These are phyloP conservation scores for Eustoma russellianum DNA, from an alignment of 257 asterid species.

Conservation along the genomic window DNA sequence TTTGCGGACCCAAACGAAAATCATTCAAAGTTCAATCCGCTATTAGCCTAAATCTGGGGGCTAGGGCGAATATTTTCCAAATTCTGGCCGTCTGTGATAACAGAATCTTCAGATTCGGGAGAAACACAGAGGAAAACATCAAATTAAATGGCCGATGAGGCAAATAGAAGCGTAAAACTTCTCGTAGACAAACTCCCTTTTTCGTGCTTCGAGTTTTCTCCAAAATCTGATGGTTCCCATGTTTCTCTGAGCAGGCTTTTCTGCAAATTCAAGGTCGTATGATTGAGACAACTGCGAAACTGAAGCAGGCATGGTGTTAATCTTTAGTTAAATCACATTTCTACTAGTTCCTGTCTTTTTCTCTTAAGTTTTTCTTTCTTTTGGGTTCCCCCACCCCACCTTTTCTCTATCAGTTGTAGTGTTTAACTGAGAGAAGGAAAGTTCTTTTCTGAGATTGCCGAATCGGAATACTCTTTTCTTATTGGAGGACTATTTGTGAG, in stretches of 20 bases:
- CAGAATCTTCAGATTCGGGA: no score
- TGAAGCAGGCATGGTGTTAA: constrained; percentile 57
- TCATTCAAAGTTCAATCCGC: no score
- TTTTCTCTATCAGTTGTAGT: no score
- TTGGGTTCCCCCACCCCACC: no score
- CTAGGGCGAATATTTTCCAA: no score
- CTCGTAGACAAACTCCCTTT: background rate
- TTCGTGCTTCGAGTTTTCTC: background rate
- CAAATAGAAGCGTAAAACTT: constrained; percentile 49
- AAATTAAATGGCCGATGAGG: constrained; percentile 77
- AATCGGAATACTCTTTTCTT: background rate
- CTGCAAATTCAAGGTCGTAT: constrained; percentile 85
- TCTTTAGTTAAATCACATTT: background rate
- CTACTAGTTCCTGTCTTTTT: background rate
- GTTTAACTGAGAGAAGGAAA: no score
- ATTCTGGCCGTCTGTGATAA: no score
- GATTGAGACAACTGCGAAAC: constrained; percentile 77
- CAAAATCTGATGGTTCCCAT: background rate
- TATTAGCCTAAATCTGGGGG: no score
- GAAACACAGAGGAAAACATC: constrained; percentile 1
- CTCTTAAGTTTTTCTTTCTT: background rate
- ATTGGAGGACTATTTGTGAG: background rate
- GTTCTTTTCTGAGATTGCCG: background rate
- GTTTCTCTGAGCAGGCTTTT: constrained; percentile 50
- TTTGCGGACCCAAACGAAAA: no score